Conservation (phyloP, 2,329 filamentous ascomycete genomes). For the Arachnomyces sp. region DNA sequence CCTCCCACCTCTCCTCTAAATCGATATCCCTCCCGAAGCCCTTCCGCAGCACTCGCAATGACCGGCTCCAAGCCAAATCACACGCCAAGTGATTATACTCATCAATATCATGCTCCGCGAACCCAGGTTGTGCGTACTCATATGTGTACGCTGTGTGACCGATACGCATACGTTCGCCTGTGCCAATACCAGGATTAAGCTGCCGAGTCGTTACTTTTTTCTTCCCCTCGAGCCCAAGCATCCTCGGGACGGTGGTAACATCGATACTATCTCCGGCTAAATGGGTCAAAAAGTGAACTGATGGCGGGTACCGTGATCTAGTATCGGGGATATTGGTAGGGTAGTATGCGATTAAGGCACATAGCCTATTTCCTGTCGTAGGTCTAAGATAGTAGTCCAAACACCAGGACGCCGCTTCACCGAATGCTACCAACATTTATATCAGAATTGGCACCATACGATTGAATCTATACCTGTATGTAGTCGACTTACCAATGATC, state of each 20-base stretch:
- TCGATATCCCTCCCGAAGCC: constrained; percentile 45
- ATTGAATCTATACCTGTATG: background rate
- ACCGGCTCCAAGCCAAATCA: constrained; percentile 60
- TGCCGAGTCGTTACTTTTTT: too few species aligned
- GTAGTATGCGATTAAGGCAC: constrained; percentile 56
- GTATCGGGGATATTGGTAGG: constrained; percentile 50
- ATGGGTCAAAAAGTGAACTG: constrained; percentile 47
- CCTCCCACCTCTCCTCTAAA: constrained; percentile 24
- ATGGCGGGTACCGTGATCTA: constrained; percentile 26
- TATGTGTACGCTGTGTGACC: constrained; percentile 42
- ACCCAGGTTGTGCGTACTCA: constrained; percentile 51
- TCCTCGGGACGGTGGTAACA: too few species aligned
- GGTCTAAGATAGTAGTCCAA: constrained; percentile 51
- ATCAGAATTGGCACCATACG: background rate
- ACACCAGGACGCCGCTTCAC: constrained; percentile 50
- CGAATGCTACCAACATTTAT: constrained; percentile 43
- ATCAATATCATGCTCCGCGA: constrained; percentile 62
- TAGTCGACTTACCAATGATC: constrained; percentile 45
- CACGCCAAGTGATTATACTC: constrained; percentile 58
- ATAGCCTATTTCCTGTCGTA: constrained; percentile 41
- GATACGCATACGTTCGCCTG: constrained; percentile 19
- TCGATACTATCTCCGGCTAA: constrained; percentile 36
- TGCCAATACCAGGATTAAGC: constrained; percentile 22
- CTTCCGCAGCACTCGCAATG: constrained; percentile 49
- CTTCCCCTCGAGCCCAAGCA: too few species aligned